Percentiles rank a stretch among this genome's conserved stretches.
phyloP scores from a whole-genome alignment of 2,329 filamentous ascomycete genomes.

The Aspergillus tamarii region DNA sequence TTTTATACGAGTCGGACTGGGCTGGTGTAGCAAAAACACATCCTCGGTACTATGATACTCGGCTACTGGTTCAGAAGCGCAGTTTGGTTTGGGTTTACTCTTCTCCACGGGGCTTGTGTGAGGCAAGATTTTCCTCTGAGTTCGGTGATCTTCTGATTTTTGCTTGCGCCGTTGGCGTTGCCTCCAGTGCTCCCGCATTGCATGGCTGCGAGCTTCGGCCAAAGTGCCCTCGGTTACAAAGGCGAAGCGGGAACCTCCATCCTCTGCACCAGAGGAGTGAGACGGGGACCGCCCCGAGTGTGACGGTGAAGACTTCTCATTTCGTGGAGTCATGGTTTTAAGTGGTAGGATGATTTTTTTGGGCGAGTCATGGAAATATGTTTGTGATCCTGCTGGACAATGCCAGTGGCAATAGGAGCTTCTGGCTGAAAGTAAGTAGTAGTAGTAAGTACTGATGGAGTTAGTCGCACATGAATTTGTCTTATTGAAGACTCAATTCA shows the following conservation, averaged over 20 bases:
- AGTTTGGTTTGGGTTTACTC: not conserved
- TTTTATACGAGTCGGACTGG: not conserved
- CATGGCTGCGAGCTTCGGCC: conserved; percentile 37
- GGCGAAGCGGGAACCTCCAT: conserved; percentile 19
- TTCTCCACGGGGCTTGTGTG: not conserved
- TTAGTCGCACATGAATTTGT: not conserved
- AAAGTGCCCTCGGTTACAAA: conserved; percentile 27
- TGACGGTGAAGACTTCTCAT: not conserved
- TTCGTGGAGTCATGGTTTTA: not conserved
- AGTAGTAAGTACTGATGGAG: not conserved
- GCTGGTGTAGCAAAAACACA: not conserved
- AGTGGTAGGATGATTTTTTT: not conserved
- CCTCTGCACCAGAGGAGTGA: not conserved
- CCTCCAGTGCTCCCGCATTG: conserved; percentile 43
- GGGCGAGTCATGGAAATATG: not conserved
- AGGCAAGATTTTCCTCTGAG: not conserved
- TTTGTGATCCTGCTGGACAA: not conserved
- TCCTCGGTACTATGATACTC: not conserved
- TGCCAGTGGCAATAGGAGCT: not conserved
- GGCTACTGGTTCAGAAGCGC: not conserved
- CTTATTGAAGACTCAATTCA: not conserved
- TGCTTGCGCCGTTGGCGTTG: conserved; percentile 26
- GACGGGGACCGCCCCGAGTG: not conserved
- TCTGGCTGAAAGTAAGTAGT: not conserved
- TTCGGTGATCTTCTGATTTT: conserved; percentile 11